Percentiles rank a stretch among this genome's conserved stretches.
Evolutionary conservation across 78 protist species (phyloP).

Genomic region (Dictyostelium intermedium): DNA sequence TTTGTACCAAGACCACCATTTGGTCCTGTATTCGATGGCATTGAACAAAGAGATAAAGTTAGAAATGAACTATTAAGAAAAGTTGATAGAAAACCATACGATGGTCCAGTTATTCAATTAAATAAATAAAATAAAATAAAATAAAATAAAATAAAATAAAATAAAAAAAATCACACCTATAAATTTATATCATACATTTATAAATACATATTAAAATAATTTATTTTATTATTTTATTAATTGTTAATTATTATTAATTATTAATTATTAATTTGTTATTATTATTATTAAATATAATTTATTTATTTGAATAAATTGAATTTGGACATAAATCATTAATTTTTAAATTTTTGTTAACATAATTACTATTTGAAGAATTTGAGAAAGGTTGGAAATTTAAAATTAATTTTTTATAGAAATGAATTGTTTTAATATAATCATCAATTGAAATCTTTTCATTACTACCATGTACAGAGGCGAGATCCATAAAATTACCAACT

Average conservation of each 20-base stretch:
- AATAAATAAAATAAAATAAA: background rate
- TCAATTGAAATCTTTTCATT: constrained; percentile 36
- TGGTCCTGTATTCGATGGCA: constrained; percentile 78
- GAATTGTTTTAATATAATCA: background rate
- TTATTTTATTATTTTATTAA: background rate
- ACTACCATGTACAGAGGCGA: constrained; percentile 34
- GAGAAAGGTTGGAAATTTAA: constrained; percentile 14
- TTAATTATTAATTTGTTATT: background rate
- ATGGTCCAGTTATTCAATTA: constrained; percentile 45
- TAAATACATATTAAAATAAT: background rate
- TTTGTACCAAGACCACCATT: constrained; percentile 75
- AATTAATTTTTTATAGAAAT: constrained; percentile 28
- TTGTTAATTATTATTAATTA: background rate
- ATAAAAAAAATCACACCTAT: no score
- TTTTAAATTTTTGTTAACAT: background rate
- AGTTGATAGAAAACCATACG: constrained; percentile 85
- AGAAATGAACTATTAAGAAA: constrained; percentile 71
- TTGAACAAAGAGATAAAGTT: constrained; percentile 38
- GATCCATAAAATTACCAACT: background rate
- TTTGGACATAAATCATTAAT: background rate
- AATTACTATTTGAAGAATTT: background rate
- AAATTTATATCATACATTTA: no score
- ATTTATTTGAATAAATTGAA: background rate
- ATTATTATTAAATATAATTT: background rate
- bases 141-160: background rate